These are phyloP conservation scores for Salix exigua DNA, from an alignment of 345 rosid species.

Conservation along the genomic window DNA sequence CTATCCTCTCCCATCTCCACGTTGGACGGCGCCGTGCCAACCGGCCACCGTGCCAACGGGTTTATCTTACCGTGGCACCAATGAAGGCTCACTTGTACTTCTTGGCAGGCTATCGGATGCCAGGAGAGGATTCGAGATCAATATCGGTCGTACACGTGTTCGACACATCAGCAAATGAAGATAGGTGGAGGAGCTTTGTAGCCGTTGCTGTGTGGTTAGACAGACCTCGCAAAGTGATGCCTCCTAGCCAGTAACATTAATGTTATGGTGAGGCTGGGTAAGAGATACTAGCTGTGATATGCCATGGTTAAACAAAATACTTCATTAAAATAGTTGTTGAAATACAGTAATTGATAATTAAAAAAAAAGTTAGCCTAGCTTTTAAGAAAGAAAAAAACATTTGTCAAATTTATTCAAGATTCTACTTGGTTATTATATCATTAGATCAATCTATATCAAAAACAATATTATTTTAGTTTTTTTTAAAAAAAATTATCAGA, in stretches of 20 bases:
- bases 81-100: slow-evolving; percentile 26
- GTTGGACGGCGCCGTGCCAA: not conserved
- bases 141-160: slow-evolving; percentile 27
- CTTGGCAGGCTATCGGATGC: slow-evolving; percentile 30
- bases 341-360: no score
- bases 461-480: no score
- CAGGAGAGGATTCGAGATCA: slow-evolving; percentile 22
- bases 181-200: slow-evolving; percentile 34
- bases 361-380: no score
- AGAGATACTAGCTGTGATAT: no score
- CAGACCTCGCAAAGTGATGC: not conserved
- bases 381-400: no score
- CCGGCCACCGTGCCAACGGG: slow-evolving; percentile 26
- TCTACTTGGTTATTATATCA: no score
- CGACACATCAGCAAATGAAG: slow-evolving; percentile 24
- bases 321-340: no score
- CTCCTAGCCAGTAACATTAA: not conserved
- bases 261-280: no score
- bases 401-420: no score
- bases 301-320: no score
- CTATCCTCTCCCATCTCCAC: slow-evolving; percentile 16
- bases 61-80: slow-evolving; percentile 30
- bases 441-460: no score
- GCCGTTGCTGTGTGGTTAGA: slow-evolving; percentile 37
- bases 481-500: no score